Conservation (phyloP, 139 green algal species). For the Closterium sp. region DNA sequence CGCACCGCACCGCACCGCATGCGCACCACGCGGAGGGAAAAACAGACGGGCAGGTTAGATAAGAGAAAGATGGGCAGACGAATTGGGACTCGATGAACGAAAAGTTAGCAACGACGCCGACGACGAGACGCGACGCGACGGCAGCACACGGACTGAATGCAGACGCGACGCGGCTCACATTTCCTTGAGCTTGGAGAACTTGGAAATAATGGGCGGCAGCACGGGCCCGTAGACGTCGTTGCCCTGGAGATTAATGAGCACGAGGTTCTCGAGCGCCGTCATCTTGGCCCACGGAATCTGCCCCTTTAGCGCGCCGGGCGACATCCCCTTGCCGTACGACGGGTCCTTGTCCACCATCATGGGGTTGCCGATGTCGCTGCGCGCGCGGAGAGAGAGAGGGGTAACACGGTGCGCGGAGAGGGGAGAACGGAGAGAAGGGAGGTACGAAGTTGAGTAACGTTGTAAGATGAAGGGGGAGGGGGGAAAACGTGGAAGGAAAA, state of each 20-base stretch:
- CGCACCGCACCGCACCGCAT: not conserved
- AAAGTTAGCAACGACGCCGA: too few relatives aligned
- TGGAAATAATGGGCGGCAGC: not conserved
- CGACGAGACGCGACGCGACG: not conserved
- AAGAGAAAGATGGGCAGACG: not conserved
- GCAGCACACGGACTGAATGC: not conserved
- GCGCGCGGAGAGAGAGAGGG: not conserved
- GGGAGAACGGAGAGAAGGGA: too few relatives aligned
- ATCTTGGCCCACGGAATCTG: slow-evolving; percentile 21
- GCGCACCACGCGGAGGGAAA: not conserved
- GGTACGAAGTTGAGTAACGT: too few relatives aligned
- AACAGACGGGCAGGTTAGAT: not conserved
- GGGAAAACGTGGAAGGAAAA: not conserved
- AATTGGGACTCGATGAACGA: too few relatives aligned
- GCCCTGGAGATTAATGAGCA: not conserved
- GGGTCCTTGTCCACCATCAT: not conserved
- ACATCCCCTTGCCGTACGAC: not conserved
- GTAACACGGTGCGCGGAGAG: not conserved
- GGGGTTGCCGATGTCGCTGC: not conserved
- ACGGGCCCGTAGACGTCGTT: slow-evolving; percentile 20
- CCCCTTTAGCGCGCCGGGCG: not conserved
- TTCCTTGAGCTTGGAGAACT: not conserved
- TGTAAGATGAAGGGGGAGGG: not conserved
- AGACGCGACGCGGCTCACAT: not conserved
- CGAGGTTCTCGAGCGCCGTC: slow-evolving; percentile 12